Evolutionary conservation across 352 stramenopile genomes (phyloP), one percentile per base, ranked within the genome.

Genomic region (Peronospora tabacina): DNA sequence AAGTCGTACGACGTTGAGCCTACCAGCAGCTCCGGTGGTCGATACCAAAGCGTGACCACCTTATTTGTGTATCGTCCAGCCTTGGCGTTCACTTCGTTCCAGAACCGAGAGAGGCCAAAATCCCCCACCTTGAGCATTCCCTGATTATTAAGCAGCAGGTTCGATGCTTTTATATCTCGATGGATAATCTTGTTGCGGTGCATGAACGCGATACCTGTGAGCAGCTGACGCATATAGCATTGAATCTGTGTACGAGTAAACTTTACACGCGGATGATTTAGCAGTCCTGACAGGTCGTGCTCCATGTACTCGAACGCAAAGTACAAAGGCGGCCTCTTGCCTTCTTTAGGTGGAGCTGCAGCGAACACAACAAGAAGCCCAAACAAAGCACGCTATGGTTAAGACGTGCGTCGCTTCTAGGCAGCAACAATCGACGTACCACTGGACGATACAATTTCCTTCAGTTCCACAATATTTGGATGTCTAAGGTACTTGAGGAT

Each of bases 401-500:
- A 17, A 63, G 17, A 44, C 48, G 33, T 12, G 5, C 12, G 36
- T 54, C n/a, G 49, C 37, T 42, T 43, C 8, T 36, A 43, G n/a
- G 26, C 13, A 24, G 20, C 15, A 50, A 24, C 6, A 46, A 34
- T 5, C 20, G 43, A 50, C 51, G 44, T 64, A 87, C 77, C 74
- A 47, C 58, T 87, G 2, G 81, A 87, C 10, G 79, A 90, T 16
- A 98, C 92, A 49, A 98, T 95, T 57, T 98, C 94, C 48, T 97
- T 89, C 47, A 98, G 77, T 28, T 85, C 69, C n/a, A 98, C 65
- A 39, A 98, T 83, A 66, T 97, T 98, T 11, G 85, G 84, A 57
- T 98, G 95, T 29, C 85, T 85, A 0, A 98, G 69, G 30, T 89
- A 80, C 66, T 98, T 97, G 3, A 98, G 69, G 40, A 98, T 98